These are phyloP conservation scores for Populus euphratica DNA, from an alignment of 345 rosid species.

Conservation along the genomic window DNA sequence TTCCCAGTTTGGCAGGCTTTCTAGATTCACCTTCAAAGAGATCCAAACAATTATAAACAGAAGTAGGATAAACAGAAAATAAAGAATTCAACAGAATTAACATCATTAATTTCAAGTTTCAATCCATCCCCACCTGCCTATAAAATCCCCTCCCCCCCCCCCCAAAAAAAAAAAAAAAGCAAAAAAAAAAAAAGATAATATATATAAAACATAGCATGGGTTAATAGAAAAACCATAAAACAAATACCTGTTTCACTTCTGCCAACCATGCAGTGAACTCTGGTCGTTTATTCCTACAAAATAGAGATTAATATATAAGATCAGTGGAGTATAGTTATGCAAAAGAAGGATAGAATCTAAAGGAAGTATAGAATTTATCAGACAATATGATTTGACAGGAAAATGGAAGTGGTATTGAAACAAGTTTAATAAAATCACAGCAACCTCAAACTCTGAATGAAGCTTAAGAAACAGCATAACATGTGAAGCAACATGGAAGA, in stretches of 20 bases:
- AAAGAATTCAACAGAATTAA: neutral
- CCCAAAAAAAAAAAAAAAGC: too few species aligned
- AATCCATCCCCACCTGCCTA: too few species aligned
- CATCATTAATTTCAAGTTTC: too few species aligned
- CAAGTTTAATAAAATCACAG: neutral
- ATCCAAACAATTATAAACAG: constrained; percentile 7
- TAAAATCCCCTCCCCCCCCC: too few species aligned
- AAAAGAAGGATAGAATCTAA: too few species aligned
- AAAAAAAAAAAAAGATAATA: too few species aligned
- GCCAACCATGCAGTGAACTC: constrained; percentile 97
- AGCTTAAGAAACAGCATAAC: neutral
- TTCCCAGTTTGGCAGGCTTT: constrained; percentile 90
- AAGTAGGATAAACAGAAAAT: neutral
- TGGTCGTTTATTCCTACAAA: constrained; percentile 85
- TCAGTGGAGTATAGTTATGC: neutral
- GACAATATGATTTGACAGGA: neutral
- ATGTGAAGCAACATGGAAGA: neutral
- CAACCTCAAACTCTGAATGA: neutral
- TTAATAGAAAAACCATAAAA: neutral
- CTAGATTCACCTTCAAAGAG: constrained; percentile 69
- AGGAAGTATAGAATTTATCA: neutral
- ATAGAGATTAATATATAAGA: neutral
- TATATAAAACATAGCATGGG: neutral
- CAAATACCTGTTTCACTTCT: constrained; percentile 79
- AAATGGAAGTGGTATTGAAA: neutral